These are phyloP conservation scores for Xylariales sp. DNA, from an alignment of 2,329 filamentous ascomycete species.

Conservation along the genomic window DNA sequence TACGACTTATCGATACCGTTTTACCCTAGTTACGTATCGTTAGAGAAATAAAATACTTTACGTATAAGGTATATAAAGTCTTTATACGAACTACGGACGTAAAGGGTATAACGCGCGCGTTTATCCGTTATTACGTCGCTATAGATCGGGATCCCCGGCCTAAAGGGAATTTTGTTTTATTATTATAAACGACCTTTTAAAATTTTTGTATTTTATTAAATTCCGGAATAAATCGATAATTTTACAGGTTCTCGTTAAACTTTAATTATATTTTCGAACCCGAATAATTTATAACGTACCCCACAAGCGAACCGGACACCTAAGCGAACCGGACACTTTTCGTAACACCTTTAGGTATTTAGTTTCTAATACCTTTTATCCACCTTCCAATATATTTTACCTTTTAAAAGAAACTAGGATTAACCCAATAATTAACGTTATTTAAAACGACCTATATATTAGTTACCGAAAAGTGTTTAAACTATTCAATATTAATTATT, in stretches of 20 bases:
- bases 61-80: neutral
- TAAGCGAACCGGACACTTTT: too few species aligned
- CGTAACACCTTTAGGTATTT: too few species aligned
- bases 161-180: neutral
- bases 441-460: too few species aligned
- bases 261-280: neutral
- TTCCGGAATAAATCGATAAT: neutral
- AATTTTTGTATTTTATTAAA: neutral
- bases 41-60: neutral
- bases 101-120: neutral
- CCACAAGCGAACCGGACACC: too few species aligned
- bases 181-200: neutral
- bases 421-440: too few species aligned
- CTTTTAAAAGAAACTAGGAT: too few species aligned
- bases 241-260: neutral
- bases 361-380: too few species aligned
- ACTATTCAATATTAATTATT: too few species aligned
- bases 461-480: too few species aligned
- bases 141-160: too few species aligned
- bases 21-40: neutral
- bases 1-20: too few species aligned
- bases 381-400: too few species aligned
- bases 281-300: neutral
- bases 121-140: neutral
- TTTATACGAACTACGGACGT: neutral